Evolutionary conservation across 176 grass and related monocot species (phyloP), one percentile per base, ranked within the genome.

Genomic region (Stipa capillata): DNA sequence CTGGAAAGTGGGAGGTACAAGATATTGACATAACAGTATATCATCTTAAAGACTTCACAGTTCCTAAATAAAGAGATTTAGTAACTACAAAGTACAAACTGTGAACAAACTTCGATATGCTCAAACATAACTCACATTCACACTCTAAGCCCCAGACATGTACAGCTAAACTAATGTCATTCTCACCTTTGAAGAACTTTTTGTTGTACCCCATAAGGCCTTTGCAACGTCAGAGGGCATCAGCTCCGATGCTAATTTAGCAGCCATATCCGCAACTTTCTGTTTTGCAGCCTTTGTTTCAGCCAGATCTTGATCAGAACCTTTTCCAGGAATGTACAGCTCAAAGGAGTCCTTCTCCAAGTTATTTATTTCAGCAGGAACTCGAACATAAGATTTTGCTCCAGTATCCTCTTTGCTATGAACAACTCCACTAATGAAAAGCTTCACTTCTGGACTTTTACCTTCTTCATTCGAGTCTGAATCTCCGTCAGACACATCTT

Each of bases 391-490:
- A 28, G 85, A 86, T 79, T 94, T 90, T 68, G 65, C 74, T 74
- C 84, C 82, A 61, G 42, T 16, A 51, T 98, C 92, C 40, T 92
- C 92, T 82, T 90, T 94, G 60, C 92, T 94, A 57, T 98, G 92
- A 86, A 98, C 76, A 27, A 98, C 90, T 74, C 95, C 90, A 59
- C 95, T 93, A 32, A 98, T 81, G 71, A 89, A 98, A 79, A 98
- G 83, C 72, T 90, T 92, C 5, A 90, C 82, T 44, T 78, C 80
- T 8, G 90, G 70, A 83, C 68, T 82, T 83, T 97, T 91, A 79
- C 73, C 84, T 16, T 87, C 83, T 59, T 90, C 89, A 72, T 58
- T 45, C 10, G 85, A 74, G 73, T 94, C 92, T 47, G 73, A 56
- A 83, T 76, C 79, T 61, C 56, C 83, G 65, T 84, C 89, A 18